A percentile compares a stretch with the other conserved stretches of the same genome.
Evolutionary conservation across 805 yeast genomes (phyloP).

Genomic region (Metschnikowia koreensis): DNA sequence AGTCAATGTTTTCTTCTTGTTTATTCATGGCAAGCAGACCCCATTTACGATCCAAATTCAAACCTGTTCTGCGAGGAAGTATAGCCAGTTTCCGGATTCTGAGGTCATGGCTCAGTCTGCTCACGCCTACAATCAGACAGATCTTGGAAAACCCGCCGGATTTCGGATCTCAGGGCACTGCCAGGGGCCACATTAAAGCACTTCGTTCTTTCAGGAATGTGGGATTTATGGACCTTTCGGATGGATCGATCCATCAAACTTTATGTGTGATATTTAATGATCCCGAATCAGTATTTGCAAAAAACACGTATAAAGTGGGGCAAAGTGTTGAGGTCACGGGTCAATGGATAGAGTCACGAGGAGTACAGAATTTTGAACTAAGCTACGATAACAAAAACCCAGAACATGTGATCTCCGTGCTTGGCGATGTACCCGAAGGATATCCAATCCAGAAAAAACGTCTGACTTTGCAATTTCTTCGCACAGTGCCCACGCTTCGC

Average conservation of each 20-base stretch:
- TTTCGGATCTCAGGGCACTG: constrained; percentile 34
- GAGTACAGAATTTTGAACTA: constrained; percentile 34
- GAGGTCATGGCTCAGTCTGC: constrained; percentile 1
- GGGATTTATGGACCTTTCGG: constrained; percentile 76
- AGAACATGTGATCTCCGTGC: constrained; percentile 37
- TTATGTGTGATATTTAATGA: constrained; percentile 48
- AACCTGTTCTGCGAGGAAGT: not conserved
- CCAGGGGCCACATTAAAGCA: constrained; percentile 67
- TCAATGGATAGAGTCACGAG: constrained; percentile 31
- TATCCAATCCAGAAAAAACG: constrained; percentile 86
- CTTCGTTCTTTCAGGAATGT: constrained; percentile 71
- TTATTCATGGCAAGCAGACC: not conserved
- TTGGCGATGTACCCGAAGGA: constrained; percentile 60
- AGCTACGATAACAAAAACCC: constrained; percentile 25
- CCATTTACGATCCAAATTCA: not conserved
- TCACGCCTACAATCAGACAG: constrained; percentile 14
- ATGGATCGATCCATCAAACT: constrained; percentile 62
- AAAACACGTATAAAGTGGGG: constrained; percentile 47
- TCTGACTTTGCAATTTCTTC: constrained; percentile 62
- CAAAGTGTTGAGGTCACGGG: constrained; percentile 38
- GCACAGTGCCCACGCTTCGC: constrained; percentile 74
- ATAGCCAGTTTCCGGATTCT: not conserved
- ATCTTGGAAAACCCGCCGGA: constrained; percentile 10
- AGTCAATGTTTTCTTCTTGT: not conserved
- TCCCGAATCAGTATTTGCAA: constrained; percentile 20